These are phyloP conservation scores for Cercospora janseana DNA, from an alignment of 2,329 filamentous ascomycete species.

Conservation along the genomic window DNA sequence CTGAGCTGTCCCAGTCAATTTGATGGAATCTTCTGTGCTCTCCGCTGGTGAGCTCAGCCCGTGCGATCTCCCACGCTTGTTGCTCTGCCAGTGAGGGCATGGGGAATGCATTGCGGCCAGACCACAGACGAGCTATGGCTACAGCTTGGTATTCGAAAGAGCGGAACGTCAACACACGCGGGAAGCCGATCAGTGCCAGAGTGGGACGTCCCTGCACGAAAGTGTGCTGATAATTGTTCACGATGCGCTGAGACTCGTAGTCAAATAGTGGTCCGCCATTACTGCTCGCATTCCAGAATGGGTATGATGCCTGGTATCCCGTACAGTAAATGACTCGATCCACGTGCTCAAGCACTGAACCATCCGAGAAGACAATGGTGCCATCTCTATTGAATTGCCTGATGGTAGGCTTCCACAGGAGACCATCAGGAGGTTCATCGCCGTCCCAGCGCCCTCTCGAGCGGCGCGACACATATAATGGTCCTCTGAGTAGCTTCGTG, in stretches of 20 bases:
- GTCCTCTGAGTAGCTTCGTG: slow-evolving; percentile 32
- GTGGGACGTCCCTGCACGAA: slow-evolving; percentile 52
- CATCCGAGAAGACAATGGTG: slow-evolving; percentile 33
- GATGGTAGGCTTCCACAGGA: slow-evolving; percentile 57
- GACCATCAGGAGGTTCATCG: slow-evolving; percentile 46
- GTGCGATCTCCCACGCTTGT: slow-evolving; percentile 48
- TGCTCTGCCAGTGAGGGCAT: slow-evolving; percentile 48
- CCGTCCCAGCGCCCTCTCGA: slow-evolving; percentile 54
- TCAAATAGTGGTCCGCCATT: slow-evolving; percentile 51
- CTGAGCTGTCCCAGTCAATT: slow-evolving; percentile 53
- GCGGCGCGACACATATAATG: slow-evolving; percentile 54
- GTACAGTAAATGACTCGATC: slow-evolving; percentile 38
- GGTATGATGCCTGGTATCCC: slow-evolving; percentile 45
- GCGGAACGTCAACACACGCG: slow-evolving; percentile 53
- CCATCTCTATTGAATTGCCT: slow-evolving; percentile 39
- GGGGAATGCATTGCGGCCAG: slow-evolving; percentile 41
- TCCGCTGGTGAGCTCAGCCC: slow-evolving; percentile 35
- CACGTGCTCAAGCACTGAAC: slow-evolving; percentile 27
- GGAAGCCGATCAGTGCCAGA: slow-evolving; percentile 54
- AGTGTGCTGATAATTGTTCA: slow-evolving; percentile 53
- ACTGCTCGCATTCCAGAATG: slow-evolving; percentile 50
- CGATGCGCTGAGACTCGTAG: slow-evolving; percentile 48
- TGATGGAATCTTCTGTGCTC: slow-evolving; percentile 53
- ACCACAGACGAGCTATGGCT: slow-evolving; percentile 52
- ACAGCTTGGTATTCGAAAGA: slow-evolving; percentile 59